Evolutionary conservation across 1,284 basidiomycete genomes (phyloP).

Genomic region (Boletellus deceptivus): DNA sequence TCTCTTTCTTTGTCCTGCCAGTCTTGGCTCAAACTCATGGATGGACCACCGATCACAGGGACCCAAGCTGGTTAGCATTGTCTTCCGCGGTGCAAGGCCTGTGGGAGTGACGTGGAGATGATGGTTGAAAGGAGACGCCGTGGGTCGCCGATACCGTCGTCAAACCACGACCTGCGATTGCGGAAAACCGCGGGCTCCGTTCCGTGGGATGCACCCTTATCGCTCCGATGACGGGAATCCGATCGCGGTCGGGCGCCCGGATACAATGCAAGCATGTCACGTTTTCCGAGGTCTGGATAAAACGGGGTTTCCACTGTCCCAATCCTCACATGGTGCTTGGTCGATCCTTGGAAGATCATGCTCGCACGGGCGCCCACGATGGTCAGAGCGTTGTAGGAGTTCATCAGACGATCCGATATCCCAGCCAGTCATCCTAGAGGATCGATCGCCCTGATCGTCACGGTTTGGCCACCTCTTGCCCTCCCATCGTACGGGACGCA

Average conservation of each 20-base stretch:
- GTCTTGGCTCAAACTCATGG: background rate
- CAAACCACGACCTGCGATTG: background rate
- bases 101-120: background rate
- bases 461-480: background rate
- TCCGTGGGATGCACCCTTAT: conserved; percentile 6
- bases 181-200: conserved; percentile 1
- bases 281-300: too few relatives aligned
- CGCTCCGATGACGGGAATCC: conserved; percentile 6
- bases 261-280: conserved; percentile 3
- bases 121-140: background rate
- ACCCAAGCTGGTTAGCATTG: background rate
- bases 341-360: conserved; percentile 15
- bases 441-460: conserved; percentile 6
- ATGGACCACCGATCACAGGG: background rate
- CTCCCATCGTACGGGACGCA: background rate
- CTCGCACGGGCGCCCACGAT: background rate
- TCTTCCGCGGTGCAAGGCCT: background rate
- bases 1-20: background rate
- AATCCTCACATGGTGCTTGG: background rate
- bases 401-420: background rate
- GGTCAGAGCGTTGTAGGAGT: conserved; percentile 2
- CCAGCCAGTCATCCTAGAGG: background rate
- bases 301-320: too few relatives aligned
- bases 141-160: conserved; percentile 1
- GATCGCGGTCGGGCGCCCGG: background rate